These are phyloP conservation scores for Amanita pseudoporphyria DNA, from an alignment of 768 basidiomycete species.

Conservation along the genomic window DNA sequence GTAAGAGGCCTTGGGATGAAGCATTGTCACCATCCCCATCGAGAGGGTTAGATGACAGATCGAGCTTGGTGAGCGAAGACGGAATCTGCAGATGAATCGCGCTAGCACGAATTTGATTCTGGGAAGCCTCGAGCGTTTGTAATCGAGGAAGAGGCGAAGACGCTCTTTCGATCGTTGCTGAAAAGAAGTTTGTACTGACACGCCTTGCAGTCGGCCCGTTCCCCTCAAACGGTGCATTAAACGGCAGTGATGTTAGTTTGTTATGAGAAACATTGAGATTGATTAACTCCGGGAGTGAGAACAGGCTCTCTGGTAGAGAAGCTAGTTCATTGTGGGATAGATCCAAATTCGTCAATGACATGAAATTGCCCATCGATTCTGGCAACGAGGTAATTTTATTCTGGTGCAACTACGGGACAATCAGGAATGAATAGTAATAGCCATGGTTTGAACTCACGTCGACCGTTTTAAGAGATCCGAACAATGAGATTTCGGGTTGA, in stretches of 20 bases:
- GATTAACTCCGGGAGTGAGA: conserved; percentile 57
- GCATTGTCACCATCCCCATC: conserved; percentile 16
- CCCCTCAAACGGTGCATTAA: conserved; percentile 46
- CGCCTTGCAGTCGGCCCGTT: conserved; percentile 11
- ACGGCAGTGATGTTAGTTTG: conserved; percentile 46
- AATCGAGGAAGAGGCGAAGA: conserved; percentile 58
- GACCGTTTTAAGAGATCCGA: conserved; percentile 71
- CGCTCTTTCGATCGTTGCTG: conserved; percentile 51
- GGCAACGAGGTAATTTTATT: conserved; percentile 61
- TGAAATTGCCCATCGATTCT: conserved; percentile 57
- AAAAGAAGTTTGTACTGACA: conserved; percentile 50
- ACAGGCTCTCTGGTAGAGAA: conserved; percentile 53
- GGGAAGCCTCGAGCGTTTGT: conserved; percentile 49
- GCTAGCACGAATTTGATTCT: conserved; percentile 52
- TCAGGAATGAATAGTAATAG: conserved; percentile 5
- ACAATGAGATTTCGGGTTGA: conserved; percentile 75
- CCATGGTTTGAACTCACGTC: conserved; percentile 44
- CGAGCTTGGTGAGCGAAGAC: conserved; percentile 40
- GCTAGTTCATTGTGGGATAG: conserved; percentile 65
- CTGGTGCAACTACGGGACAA: conserved; percentile 50
- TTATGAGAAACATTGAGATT: conserved; percentile 69
- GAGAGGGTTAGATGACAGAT: conserved; percentile 63
- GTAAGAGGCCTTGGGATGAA: conserved; percentile 30
- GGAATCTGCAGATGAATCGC: conserved; percentile 51
- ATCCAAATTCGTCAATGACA: conserved; percentile 56